These are phyloP conservation scores for Apostasia shenzhenica DNA, from an alignment of 106 monocot genomes.

Conservation along the genomic window DNA sequence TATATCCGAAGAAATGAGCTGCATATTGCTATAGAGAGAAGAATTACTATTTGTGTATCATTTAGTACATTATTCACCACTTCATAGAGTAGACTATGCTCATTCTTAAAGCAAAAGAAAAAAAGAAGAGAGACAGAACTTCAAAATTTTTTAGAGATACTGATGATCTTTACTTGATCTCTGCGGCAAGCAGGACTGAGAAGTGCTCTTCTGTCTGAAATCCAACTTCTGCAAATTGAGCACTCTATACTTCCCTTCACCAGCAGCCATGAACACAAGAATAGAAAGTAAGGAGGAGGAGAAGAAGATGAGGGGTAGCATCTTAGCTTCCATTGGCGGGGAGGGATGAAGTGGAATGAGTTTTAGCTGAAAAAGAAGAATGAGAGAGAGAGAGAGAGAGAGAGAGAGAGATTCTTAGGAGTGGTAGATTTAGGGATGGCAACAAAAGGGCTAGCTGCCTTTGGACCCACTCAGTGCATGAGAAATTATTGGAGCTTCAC, in stretches of 20 bases:
- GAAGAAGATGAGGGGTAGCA: constrained; percentile 1
- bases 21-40: not conserved
- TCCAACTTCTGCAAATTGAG: constrained; percentile 2
- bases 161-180: constrained; percentile 16
- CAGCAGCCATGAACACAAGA: not conserved
- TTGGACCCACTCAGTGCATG: constrained; percentile 10
- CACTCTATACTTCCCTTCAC: constrained; percentile 1
- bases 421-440: constrained; percentile 17
- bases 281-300: constrained; percentile 1
- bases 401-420: constrained; percentile 9
- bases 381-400: constrained; percentile 14
- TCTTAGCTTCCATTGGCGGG: constrained; percentile 1
- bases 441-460: constrained; percentile 22
- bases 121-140: not conserved
- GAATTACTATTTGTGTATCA: not conserved
- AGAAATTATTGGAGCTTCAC: constrained; percentile 29
- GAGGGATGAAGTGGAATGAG: not conserved
- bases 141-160: not conserved
- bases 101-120: not conserved
- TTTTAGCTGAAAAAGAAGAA: not conserved
- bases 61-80: not conserved
- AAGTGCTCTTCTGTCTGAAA: not conserved
- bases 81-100: not conserved
- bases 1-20: no score
- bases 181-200: constrained; percentile 4